Evolutionary conservation across 345 rosid species (phyloP).

Genomic region (Acer saccharum): DNA sequence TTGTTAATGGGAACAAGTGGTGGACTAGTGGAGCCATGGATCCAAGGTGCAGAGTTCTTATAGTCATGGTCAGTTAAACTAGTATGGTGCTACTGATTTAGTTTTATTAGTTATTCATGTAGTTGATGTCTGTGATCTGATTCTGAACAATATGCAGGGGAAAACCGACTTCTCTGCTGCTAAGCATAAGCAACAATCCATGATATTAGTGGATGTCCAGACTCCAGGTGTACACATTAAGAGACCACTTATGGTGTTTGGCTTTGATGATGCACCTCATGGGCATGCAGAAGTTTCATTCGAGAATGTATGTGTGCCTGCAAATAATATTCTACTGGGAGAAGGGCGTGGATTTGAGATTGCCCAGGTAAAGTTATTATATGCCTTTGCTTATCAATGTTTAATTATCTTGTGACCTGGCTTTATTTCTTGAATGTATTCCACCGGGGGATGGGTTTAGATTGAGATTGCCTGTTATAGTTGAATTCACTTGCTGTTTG

Average conservation of each 20-base stretch:
- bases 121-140: conserved; percentile 14
- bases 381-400: not conserved
- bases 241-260: conserved; percentile 88
- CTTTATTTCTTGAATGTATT: conserved; percentile 4
- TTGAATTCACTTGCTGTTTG: conserved; percentile 11
- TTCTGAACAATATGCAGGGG: conserved; percentile 55
- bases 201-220: conserved; percentile 82
- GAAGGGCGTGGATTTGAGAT: conserved; percentile 99
- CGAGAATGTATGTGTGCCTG: conserved; percentile 75
- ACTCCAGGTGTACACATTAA: conserved; percentile 75
- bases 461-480: not conserved
- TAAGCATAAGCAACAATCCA: conserved; percentile 92
- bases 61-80: conserved; percentile 83
- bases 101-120: conserved; percentile 12
- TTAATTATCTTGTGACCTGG: not conserved
- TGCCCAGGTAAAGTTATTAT: conserved; percentile 72
- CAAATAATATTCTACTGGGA: conserved; percentile 83
- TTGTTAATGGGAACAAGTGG: conserved; percentile 94
- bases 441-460: not conserved
- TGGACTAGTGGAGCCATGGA: conserved; percentile 99
- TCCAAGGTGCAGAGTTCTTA: conserved; percentile 93
- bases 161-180: conserved; percentile 83
- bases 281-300: conserved; percentile 94
- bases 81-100: not conserved
- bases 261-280: conserved; percentile 98